Base-by-base conservation (phyloP, 805 yeast species). In the Scheffersomyces lignosus region DNA sequence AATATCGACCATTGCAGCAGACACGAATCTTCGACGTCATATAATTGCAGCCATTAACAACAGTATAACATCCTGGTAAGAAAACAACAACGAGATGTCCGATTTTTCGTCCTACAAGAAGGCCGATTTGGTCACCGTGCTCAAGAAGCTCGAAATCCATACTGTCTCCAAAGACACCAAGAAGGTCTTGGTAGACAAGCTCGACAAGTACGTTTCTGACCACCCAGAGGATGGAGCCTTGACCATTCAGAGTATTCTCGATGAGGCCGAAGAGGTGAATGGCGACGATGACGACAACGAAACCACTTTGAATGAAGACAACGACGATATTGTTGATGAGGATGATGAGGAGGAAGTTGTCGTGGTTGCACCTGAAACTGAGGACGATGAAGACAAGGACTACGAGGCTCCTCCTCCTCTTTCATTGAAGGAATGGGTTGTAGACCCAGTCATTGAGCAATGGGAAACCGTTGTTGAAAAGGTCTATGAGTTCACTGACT, bases 121-220 rank as follows among this genome's bases (percentile, higher is more conserved):
- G 49, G 70, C 71, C 29, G 74, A 69, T 36, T 56, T 69, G 42
- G 52, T 61, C 45, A 50, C 47, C 29, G 64, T 59, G 27, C 61
- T 63, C 41, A 60, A 50, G 27, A 63, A 62, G 41, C 59, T 63
- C 27, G 73, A 64, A 24, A 44, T 66, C 20, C 49, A 56, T 32
- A 55, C 62, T 25, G 48, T 56, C 33, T 43, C 64, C 28, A 69
- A 68, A 46, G 73, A 67, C 47, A 68, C 73, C 30, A 69, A 69
- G 52, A 64, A 60, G 47, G 51, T 61, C 3, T 61, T 69, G 50
- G 51, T 66, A 18, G 72, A 67, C 28, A 69, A 64, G 41, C 53
- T 69, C 35, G 62, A 59, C 23, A 45, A 39, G 5, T 64, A 51
- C 43, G 49, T 64, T 32, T 51, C 47, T 29, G 39, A 48, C 15